Evolutionary conservation across 2,329 filamentous ascomycete genomes (phyloP).

Genomic region (Fusarium sulawesiense): DNA sequence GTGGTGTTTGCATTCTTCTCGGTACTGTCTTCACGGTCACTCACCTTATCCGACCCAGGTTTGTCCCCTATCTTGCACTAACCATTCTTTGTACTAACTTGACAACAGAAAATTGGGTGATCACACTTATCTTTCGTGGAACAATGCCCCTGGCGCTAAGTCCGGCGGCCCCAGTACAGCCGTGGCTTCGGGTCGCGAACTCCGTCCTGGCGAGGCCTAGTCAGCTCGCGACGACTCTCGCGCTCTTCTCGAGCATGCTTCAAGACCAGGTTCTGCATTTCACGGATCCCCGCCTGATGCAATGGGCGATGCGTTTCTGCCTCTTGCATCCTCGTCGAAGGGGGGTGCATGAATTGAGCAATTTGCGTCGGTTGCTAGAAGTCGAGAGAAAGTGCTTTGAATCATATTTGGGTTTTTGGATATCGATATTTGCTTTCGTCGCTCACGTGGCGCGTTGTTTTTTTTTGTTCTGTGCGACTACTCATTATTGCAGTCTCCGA

Average conservation of each 20-base stretch:
- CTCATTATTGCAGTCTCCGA: conserved; percentile 19
- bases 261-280: conserved; percentile 24
- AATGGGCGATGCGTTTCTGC: not conserved
- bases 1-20: conserved; percentile 89
- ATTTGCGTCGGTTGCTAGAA: not conserved
- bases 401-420: conserved; percentile 27
- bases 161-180: conserved; percentile 56
- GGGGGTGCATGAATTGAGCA: conserved; percentile 4
- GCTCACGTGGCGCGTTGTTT: conserved; percentile 26
- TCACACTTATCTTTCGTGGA: conserved; percentile 98
- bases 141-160: conserved; percentile 67
- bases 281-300: conserved; percentile 13
- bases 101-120: conserved; percentile 89
- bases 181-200: conserved; percentile 67
- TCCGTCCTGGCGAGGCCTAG: conserved; percentile 59
- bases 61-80: conserved; percentile 49
- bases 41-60: conserved; percentile 92
- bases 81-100: not conserved
- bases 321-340: not conserved
- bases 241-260: conserved; percentile 33
- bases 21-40: conserved; percentile 89
- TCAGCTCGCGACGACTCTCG: conserved; percentile 46
- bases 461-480: conserved; percentile 32
- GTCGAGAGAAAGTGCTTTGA: conserved; percentile 15
- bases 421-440: conserved; percentile 10